Evolutionary conservation across 306 rosid genomes (phyloP).

Genomic region (Malus sieversii): DNA sequence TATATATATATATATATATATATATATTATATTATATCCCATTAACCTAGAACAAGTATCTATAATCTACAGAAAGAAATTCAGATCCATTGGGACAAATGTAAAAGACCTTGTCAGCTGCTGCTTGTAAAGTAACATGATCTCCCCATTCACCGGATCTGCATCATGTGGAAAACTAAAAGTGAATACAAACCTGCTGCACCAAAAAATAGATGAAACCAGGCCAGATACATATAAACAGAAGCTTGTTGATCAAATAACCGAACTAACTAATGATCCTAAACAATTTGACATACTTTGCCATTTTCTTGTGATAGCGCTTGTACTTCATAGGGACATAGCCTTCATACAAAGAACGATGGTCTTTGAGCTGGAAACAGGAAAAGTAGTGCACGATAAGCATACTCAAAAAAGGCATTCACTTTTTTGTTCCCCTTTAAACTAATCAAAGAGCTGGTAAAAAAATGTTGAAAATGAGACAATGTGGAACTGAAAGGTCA

Average conservation of each 20-base stretch:
- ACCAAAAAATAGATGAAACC: slow-evolving; percentile 3
- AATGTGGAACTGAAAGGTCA: background rate
- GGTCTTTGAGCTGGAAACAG: slow-evolving; percentile 62
- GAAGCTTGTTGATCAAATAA: slow-evolving; percentile 12
- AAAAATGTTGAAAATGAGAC: background rate
- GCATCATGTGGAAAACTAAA: slow-evolving; percentile 23
- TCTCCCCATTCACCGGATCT: slow-evolving; percentile 99
- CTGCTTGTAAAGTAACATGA: slow-evolving; percentile 93
- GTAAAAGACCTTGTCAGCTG: slow-evolving; percentile 66
- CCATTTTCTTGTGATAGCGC: slow-evolving; percentile 76
- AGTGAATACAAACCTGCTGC: slow-evolving; percentile 7
- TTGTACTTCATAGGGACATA: slow-evolving; percentile 95
- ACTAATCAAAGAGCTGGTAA: background rate
- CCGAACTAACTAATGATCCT: slow-evolving; percentile 11
- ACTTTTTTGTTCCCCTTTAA: background rate
- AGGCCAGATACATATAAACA: slow-evolving; percentile 3
- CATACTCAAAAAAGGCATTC: slow-evolving; percentile 16
- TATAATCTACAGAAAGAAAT: background rate
- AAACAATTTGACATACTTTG: slow-evolving; percentile 47
- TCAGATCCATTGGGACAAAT: background rate
- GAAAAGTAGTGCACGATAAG: slow-evolving; percentile 29
- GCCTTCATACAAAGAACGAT: slow-evolving; percentile 62
- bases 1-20: no score
- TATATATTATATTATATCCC: background rate
- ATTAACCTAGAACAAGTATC: background rate